phyloP scores from a whole-genome alignment of 768 basidiomycete species.

The Rhizopogon vesiculosus region DNA sequence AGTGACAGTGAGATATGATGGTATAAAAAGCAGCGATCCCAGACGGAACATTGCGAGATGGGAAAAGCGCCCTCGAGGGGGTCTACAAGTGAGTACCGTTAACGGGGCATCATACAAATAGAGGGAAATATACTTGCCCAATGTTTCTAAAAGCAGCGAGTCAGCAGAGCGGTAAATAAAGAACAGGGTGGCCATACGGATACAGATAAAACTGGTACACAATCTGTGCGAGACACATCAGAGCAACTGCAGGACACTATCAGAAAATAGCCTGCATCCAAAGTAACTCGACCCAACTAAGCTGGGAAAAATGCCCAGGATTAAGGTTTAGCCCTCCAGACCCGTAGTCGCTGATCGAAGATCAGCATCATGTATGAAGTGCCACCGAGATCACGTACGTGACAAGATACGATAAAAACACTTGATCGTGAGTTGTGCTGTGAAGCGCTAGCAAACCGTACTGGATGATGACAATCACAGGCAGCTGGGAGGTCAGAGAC shows the following conservation, averaged over 20 bases:
- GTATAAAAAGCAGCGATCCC: slow-evolving; percentile 82
- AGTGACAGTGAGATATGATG: slow-evolving; percentile 79
- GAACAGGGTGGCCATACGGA: slow-evolving; percentile 48
- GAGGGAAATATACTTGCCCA: slow-evolving; percentile 36
- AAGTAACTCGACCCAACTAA: slow-evolving; percentile 49
- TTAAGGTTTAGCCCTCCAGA: slow-evolving; percentile 89
- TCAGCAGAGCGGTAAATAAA: background rate
- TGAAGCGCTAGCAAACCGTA: slow-evolving; percentile 89
- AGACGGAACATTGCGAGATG: slow-evolving; percentile 89
- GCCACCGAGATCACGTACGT: slow-evolving; percentile 15
- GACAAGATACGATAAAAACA: slow-evolving; percentile 89
- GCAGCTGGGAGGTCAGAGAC: slow-evolving; percentile 70
- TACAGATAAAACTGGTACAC: slow-evolving; percentile 89
- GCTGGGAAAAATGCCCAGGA: slow-evolving; percentile 87
- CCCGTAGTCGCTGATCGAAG: slow-evolving; percentile 56
- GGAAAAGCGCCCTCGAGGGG: slow-evolving; percentile 78
- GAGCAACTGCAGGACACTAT: slow-evolving; percentile 52
- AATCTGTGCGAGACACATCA: slow-evolving; percentile 95
- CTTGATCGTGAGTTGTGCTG: slow-evolving; percentile 84
- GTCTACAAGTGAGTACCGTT: slow-evolving; percentile 35
- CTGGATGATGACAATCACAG: slow-evolving; percentile 81
- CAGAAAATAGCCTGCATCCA: slow-evolving; percentile 4
- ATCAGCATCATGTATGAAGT: background rate
- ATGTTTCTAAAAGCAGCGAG: slow-evolving; percentile 45
- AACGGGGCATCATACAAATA: slow-evolving; percentile 2